Percentiles rank a stretch among this genome's conserved stretches.
Evolutionary conservation across 345 rosid genomes (phyloP).

Genomic region (Gossypium herbaceum): DNA sequence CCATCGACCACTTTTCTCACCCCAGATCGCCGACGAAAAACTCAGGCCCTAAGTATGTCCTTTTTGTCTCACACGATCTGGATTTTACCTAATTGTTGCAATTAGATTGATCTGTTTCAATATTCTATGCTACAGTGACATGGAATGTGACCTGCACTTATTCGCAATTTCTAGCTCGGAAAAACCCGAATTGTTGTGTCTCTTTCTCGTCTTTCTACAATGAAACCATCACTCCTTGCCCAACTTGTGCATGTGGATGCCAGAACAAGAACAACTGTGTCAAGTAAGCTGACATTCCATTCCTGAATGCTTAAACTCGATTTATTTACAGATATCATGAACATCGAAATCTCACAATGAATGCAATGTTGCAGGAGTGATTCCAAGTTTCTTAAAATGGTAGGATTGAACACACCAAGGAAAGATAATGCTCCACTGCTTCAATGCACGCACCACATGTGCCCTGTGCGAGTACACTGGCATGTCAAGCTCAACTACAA

Average conservation of each 20-base stretch:
- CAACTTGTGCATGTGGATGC: slow-evolving; percentile 85
- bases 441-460: slow-evolving; percentile 84
- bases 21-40: background rate
- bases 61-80: background rate
- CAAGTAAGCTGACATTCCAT: slow-evolving; percentile 44
- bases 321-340: background rate
- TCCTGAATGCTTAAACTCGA: background rate
- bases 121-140: slow-evolving; percentile 52
- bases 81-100: background rate
- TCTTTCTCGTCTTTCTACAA: slow-evolving; percentile 91
- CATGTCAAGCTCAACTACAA: slow-evolving; percentile 71
- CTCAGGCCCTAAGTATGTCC: slow-evolving; percentile 7
- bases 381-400: slow-evolving; percentile 55
- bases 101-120: background rate
- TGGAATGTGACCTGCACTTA: slow-evolving; percentile 93
- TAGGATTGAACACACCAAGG: slow-evolving; percentile 52
- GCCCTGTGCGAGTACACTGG: slow-evolving; percentile 80
- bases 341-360: background rate
- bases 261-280: slow-evolving; percentile 60
- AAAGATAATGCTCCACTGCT: slow-evolving; percentile 60
- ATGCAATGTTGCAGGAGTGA: slow-evolving; percentile 49
- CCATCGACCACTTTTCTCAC: slow-evolving; percentile 55
- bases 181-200: slow-evolving; percentile 77
- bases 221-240: slow-evolving; percentile 75
- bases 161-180: slow-evolving; percentile 75